phyloP scores from a whole-genome alignment of 441 rosid species.

The Aquilaria agallochum region DNA sequence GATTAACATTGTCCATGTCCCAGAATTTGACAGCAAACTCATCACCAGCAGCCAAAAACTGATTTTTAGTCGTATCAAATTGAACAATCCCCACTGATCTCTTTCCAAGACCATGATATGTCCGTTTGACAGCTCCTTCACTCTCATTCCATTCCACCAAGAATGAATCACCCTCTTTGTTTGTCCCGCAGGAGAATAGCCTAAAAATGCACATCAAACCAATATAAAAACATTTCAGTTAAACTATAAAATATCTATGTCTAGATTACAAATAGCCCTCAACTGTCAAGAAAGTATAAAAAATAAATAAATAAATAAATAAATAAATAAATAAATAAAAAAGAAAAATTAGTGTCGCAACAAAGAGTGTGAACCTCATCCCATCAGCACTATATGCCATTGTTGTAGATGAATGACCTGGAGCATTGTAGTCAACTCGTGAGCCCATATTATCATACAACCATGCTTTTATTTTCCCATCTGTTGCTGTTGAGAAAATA shows the following conservation, averaged over 20 bases:
- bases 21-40: slow-evolving; percentile 64
- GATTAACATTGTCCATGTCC: slow-evolving; percentile 61
- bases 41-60: slow-evolving; percentile 78
- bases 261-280: too few species aligned
- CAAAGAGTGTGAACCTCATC: slow-evolving; percentile 42
- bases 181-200: slow-evolving; percentile 81
- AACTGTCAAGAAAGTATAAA: too few species aligned
- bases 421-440: slow-evolving; percentile 84
- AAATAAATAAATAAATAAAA: neutral
- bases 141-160: slow-evolving; percentile 93
- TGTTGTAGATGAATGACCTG: slow-evolving; percentile 64
- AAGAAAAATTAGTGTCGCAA: slow-evolving; percentile 2
- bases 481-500: slow-evolving; percentile 74
- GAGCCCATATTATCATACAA: slow-evolving; percentile 67
- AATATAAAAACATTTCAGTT: slow-evolving; percentile 12
- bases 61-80: slow-evolving; percentile 73
- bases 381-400: slow-evolving; percentile 90
- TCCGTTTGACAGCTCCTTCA: slow-evolving; percentile 67
- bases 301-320: neutral
- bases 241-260: neutral
- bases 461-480: slow-evolving; percentile 92
- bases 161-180: slow-evolving; percentile 70
- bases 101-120: slow-evolving; percentile 69
- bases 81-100: slow-evolving; percentile 59
- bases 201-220: slow-evolving; percentile 25